These are phyloP conservation scores for Cryphonectria carpinicola DNA, from an alignment of 2,329 filamentous ascomycete genomes.

Conservation along the genomic window DNA sequence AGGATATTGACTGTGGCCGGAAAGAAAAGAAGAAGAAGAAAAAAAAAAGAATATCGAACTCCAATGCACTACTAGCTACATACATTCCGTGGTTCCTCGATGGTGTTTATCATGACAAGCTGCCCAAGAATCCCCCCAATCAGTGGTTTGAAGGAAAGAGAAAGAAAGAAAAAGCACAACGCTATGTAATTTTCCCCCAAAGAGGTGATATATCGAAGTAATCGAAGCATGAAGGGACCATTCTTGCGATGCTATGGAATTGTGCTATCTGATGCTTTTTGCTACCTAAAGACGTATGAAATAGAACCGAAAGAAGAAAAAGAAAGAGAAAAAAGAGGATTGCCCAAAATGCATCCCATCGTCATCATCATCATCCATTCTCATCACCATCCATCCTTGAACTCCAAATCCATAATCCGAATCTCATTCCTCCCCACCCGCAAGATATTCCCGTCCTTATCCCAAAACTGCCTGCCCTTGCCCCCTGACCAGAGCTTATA, in stretches of 20 bases:
- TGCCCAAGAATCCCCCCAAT: neutral
- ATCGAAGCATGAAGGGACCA: neutral
- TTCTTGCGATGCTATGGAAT: neutral
- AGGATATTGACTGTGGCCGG: neutral
- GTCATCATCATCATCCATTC: neutral
- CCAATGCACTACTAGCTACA: neutral
- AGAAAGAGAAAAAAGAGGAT: neutral
- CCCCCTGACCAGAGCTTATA: conserved; percentile 34
- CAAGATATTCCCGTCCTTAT: conserved; percentile 32
- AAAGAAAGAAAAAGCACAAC: too few relatives aligned
- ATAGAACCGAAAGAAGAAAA: neutral
- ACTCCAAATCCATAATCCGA: conserved; percentile 37
- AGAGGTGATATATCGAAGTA: neutral
- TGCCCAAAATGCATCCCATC: neutral
- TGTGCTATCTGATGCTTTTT: neutral
- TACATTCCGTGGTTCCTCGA: neutral
- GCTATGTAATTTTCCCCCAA: neutral
- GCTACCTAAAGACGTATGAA: neutral
- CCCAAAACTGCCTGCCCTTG: conserved; percentile 33
- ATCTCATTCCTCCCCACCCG: conserved; percentile 33
- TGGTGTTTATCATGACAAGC: neutral
- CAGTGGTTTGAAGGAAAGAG: too few relatives aligned
- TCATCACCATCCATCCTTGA: conserved; percentile 34
- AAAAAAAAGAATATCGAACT: conserved; percentile 7
- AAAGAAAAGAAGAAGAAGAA: neutral